Conservation (phyloP, 345 rosid genomes). For the Populus euphratica region DNA sequence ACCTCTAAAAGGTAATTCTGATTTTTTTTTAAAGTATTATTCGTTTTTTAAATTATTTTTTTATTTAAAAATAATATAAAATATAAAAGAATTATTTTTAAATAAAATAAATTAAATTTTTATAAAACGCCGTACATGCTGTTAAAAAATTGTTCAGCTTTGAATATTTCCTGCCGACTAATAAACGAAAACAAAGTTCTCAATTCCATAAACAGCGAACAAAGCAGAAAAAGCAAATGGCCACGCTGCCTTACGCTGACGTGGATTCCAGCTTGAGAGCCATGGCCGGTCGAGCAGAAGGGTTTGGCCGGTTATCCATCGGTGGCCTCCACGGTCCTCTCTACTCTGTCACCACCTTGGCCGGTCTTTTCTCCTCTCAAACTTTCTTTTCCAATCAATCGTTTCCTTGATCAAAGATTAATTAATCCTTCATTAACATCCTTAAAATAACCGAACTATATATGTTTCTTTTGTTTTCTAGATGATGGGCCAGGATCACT, state of each 20-base stretch:
- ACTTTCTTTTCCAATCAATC: background rate
- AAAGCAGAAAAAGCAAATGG: slow-evolving; percentile 1
- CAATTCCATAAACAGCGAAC: no score
- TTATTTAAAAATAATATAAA: no score
- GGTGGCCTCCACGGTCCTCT: slow-evolving; percentile 77
- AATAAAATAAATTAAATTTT: no score
- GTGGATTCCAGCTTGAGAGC: slow-evolving; percentile 67
- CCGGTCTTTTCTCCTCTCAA: slow-evolving; percentile 35
- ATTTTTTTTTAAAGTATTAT: no score
- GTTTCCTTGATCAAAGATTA: background rate
- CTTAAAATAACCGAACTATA: background rate
- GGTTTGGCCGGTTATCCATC: slow-evolving; percentile 72
- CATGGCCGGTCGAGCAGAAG: slow-evolving; percentile 77
- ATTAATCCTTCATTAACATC: background rate
- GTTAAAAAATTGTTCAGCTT: no score
- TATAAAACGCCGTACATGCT: no score
- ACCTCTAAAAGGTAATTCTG: no score
- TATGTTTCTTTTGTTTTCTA: slow-evolving; percentile 6
- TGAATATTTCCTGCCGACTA: no score
- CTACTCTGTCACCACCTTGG: slow-evolving; percentile 62
- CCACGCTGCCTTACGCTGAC: slow-evolving; percentile 52
- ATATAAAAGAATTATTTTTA: no score
- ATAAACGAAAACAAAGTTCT: no score
- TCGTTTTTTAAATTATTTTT: no score
- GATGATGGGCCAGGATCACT: slow-evolving; percentile 93